A percentile compares a stretch with the other conserved stretches of the same genome.
phyloP scores from a whole-genome alignment of 805 yeast species.

The Wickerhamiella dianesei region DNA sequence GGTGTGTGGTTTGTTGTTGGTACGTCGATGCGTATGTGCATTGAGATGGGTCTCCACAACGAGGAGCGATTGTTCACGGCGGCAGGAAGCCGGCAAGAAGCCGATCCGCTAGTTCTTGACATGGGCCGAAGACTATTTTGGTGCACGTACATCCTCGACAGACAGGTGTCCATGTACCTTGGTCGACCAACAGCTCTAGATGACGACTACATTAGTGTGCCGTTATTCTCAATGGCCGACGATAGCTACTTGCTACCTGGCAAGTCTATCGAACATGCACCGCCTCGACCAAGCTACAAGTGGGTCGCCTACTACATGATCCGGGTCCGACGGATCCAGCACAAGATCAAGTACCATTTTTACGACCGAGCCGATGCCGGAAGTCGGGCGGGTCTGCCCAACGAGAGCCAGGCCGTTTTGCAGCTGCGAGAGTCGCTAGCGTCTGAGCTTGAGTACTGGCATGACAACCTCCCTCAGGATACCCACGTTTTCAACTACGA shows the following conservation, averaged over 20 bases:
- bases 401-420: slow-evolving; percentile 32
- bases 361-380: slow-evolving; percentile 34
- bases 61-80: slow-evolving; percentile 29
- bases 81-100: slow-evolving; percentile 3
- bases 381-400: slow-evolving; percentile 48
- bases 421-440: slow-evolving; percentile 37
- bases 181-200: slow-evolving; percentile 86
- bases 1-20: slow-evolving; percentile 91
- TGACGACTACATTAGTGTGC: slow-evolving; percentile 59
- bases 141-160: slow-evolving; percentile 77
- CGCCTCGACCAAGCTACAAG: slow-evolving; percentile 45
- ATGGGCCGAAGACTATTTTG: slow-evolving; percentile 67
- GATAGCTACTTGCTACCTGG: slow-evolving; percentile 30
- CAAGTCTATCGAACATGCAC: slow-evolving; percentile 1
- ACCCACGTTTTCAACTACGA: slow-evolving; percentile 53
- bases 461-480: slow-evolving; percentile 39
- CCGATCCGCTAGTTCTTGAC: slow-evolving; percentile 48
- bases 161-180: slow-evolving; percentile 74
- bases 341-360: slow-evolving; percentile 56
- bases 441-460: slow-evolving; percentile 50
- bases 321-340: slow-evolving; percentile 58
- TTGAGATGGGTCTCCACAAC: slow-evolving; percentile 73
- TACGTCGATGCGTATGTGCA: slow-evolving; percentile 61
- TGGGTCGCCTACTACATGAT: slow-evolving; percentile 53
- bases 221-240: slow-evolving; percentile 61